Evolutionary conservation across 352 stramenopile genomes (phyloP).

Genomic region (Phytopythium aichiense): DNA sequence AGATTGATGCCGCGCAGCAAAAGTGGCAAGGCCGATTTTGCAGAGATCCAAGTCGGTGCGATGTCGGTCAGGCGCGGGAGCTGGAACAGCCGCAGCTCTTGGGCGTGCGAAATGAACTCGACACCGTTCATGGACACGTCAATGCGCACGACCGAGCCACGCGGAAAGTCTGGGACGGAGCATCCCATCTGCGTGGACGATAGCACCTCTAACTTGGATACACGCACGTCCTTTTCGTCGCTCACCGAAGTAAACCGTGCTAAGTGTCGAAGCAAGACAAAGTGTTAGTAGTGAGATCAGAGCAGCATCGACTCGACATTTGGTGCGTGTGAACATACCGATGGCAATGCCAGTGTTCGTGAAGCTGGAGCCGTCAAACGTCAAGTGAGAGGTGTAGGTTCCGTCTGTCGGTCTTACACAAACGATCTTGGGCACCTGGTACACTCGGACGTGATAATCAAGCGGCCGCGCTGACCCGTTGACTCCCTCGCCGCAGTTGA

Average conservation of each 20-base stretch:
- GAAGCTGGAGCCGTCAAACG: conserved; percentile 50
- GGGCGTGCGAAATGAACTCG: conserved; percentile 50
- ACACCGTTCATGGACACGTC: conserved; percentile 59
- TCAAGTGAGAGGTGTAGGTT: conserved; percentile 56
- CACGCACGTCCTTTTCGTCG: conserved; percentile 30
- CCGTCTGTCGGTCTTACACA: conserved; percentile 46
- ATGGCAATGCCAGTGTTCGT: conserved; percentile 42
- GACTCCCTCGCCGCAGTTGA: conserved; percentile 10
- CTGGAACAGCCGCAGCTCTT: conserved; percentile 55
- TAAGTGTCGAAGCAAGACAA: not conserved
- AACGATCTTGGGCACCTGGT: conserved; percentile 37
- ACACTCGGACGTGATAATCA: conserved; percentile 26
- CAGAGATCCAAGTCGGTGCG: conserved; percentile 52
- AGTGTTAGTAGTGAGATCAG: no score
- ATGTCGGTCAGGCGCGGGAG: conserved; percentile 47
- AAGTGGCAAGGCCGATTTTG: conserved; percentile 21
- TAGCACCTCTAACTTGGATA: conserved; percentile 26
- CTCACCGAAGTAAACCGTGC: conserved; percentile 37
- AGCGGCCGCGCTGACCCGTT: not conserved
- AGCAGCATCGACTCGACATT: no score
- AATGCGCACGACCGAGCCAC: conserved; percentile 44
- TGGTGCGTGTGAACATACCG: conserved; percentile 23
- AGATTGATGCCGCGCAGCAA: conserved; percentile 60
- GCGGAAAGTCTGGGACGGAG: conserved; percentile 52
- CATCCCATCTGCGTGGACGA: conserved; percentile 52